Evolutionary conservation across 2,329 filamentous ascomycete genomes (phyloP).

Genomic region (Helotiales sp.): DNA sequence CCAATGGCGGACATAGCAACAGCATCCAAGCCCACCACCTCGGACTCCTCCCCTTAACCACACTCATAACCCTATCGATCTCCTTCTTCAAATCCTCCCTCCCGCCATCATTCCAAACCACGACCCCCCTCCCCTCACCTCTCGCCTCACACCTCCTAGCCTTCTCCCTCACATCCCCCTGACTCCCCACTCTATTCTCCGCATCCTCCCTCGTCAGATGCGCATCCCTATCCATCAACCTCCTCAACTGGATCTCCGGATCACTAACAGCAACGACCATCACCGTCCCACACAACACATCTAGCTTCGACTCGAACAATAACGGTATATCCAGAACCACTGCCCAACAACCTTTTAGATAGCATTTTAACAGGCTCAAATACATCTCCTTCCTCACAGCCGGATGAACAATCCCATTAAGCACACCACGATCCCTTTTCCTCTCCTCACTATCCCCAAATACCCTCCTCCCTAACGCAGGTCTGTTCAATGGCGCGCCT

Average conservation of each 20-base stretch:
- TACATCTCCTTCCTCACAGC: conserved; percentile 85
- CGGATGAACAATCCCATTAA: conserved; percentile 92
- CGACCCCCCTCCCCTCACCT: conserved; percentile 65
- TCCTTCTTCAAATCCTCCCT: conserved; percentile 68
- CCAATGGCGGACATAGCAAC: conserved; percentile 72
- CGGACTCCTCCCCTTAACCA: conserved; percentile 58
- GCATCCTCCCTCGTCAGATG: conserved; percentile 86
- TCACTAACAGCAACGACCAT: conserved; percentile 85
- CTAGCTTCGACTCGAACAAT: conserved; percentile 85
- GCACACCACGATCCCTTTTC: conserved; percentile 68
- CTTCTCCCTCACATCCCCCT: conserved; percentile 84
- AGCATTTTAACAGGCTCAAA: conserved; percentile 68
- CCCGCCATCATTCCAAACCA: conserved; percentile 88
- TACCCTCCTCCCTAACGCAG: conserved; percentile 79
- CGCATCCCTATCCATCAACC: conserved; percentile 72
- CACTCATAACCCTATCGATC: conserved; percentile 64
- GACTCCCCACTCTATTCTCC: conserved; percentile 79
- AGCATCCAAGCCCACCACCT: conserved; percentile 70
- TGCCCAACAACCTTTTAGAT: conserved; percentile 77
- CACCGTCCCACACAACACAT: conserved; percentile 80
- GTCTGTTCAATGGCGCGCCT: conserved; percentile 78
- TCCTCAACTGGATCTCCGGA: conserved; percentile 76
- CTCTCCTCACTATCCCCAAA: conserved; percentile 78
- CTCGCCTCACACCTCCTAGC: conserved; percentile 71
- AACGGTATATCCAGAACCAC: conserved; percentile 91